Conservation (phyloP, 202 grass and related monocot species). For the Thinopyrum obtusiflorum region DNA sequence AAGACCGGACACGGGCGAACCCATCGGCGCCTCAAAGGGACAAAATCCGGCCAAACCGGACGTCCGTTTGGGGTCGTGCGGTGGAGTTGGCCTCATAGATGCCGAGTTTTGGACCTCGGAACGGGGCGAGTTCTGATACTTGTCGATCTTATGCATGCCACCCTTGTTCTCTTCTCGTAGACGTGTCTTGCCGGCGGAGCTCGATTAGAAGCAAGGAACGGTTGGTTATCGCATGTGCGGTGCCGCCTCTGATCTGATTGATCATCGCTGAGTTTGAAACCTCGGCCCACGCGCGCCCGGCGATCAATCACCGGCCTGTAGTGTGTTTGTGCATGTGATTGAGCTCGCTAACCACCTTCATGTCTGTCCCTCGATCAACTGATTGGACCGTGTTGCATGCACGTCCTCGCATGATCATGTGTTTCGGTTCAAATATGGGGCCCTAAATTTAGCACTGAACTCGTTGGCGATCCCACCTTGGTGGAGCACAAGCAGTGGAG, state of each 20-base stretch:
- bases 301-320: not conserved
- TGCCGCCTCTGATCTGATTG: not conserved
- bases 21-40: no score
- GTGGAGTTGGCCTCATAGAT: no score
- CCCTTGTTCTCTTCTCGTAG: no score
- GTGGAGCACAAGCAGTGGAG: not conserved
- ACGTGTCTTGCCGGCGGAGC: not conserved
- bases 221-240: not conserved
- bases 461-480: not conserved
- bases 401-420: not conserved
- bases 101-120: not conserved
- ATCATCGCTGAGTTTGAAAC: not conserved
- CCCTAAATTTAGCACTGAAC: not conserved
- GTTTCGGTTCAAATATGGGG: not conserved
- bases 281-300: not conserved
- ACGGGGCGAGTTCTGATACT: not conserved
- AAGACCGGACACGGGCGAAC: no score
- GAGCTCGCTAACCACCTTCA: slow-evolving; percentile 16
- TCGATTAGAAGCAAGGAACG: not conserved
- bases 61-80: no score
- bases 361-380: not conserved
- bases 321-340: not conserved
- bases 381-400: not conserved
- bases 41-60: no score
- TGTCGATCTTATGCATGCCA: not conserved